Evolutionary conservation across 148 eudicot genomes (phyloP).

Genomic region (Agrostemma githago): DNA sequence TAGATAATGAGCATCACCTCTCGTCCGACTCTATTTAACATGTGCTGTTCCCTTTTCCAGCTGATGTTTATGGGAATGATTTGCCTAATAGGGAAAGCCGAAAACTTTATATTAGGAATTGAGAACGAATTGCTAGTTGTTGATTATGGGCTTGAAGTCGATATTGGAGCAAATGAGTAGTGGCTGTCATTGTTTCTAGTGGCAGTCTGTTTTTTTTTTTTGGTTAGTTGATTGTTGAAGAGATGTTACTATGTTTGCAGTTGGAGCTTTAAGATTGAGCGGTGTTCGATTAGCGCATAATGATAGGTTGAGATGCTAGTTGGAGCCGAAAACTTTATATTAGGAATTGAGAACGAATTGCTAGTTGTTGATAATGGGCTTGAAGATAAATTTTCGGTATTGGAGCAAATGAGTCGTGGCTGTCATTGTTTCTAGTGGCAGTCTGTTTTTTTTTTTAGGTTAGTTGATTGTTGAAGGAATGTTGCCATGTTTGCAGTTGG

Average conservation of each 20-base stretch:
- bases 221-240: not conserved
- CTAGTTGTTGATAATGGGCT: not conserved
- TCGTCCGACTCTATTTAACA: too few relatives aligned
- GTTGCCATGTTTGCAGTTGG: conserved; percentile 43
- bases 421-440: not conserved
- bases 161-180: not conserved
- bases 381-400: not conserved
- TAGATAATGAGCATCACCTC: too few relatives aligned
- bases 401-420: not conserved
- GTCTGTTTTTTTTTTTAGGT: not conserved
- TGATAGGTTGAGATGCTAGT: conserved; percentile 40
- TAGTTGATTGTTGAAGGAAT: not conserved
- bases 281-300: conserved; percentile 42
- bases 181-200: not conserved
- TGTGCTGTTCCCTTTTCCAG: not conserved
- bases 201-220: not conserved
- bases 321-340: not conserved
- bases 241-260: conserved; percentile 33
- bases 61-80: conserved; percentile 1
- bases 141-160: not conserved
- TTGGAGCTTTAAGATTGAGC: conserved; percentile 47
- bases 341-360: not conserved
- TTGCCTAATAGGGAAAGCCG: not conserved
- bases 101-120: not conserved
- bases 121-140: not conserved